Evolutionary conservation across 805 yeast species (phyloP).

Genomic region (Ogataea philodendri): DNA sequence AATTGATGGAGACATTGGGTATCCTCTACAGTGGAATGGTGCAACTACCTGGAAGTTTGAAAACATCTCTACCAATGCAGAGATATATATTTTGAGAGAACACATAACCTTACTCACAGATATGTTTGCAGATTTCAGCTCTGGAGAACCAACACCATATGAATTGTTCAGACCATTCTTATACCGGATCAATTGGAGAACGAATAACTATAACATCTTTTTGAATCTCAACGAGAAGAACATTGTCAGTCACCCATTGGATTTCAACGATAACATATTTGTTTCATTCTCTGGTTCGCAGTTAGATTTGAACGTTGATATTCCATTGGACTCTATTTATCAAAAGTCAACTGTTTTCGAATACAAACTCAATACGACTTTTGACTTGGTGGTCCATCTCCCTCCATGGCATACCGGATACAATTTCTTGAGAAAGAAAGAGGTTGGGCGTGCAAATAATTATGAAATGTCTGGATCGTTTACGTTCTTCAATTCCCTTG

Average conservation of each 20-base stretch:
- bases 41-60: conserved; percentile 64
- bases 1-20: conserved; percentile 56
- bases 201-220: conserved; percentile 55
- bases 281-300: conserved; percentile 67
- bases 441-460: conserved; percentile 65
- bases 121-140: conserved; percentile 67
- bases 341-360: conserved; percentile 50
- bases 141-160: conserved; percentile 70
- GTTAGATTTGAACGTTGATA: conserved; percentile 42
- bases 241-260: conserved; percentile 85
- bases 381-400: conserved; percentile 63
- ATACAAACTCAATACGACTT: conserved; percentile 54
- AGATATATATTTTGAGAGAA: conserved; percentile 72
- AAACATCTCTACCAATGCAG: conserved; percentile 49
- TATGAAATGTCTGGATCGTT: conserved; percentile 66
- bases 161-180: conserved; percentile 72
- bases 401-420: conserved; percentile 92
- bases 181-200: conserved; percentile 59
- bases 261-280: conserved; percentile 75
- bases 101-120: conserved; percentile 76
- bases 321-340: conserved; percentile 61
- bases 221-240: conserved; percentile 85
- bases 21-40: conserved; percentile 85
- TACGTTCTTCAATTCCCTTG: conserved; percentile 55
- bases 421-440: conserved; percentile 60